phyloP scores from a whole-genome alignment of 495 filamentous ascomycete genomes.

The Trichoderma erinaceum region DNA sequence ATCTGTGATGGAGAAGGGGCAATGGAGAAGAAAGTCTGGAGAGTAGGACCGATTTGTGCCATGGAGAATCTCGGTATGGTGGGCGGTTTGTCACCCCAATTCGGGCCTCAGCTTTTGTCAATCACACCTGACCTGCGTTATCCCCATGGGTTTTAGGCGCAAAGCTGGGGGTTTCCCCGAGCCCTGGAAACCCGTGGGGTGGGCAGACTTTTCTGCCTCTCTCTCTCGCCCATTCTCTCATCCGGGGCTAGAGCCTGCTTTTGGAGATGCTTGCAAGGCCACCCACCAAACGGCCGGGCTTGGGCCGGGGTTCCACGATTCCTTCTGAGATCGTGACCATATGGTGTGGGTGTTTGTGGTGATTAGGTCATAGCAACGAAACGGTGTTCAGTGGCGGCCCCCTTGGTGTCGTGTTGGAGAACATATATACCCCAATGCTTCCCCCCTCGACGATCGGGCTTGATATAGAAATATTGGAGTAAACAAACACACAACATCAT shows the following conservation, averaged over 20 bases:
- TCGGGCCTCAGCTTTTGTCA: background rate
- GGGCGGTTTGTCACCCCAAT: slow-evolving; percentile 6
- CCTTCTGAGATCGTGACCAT: background rate
- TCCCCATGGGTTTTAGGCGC: background rate
- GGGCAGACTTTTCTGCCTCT: background rate
- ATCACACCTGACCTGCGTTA: background rate
- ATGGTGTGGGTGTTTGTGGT: background rate
- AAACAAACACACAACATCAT: background rate
- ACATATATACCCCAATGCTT: slow-evolving; percentile 3
- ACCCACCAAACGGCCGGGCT: slow-evolving; percentile 11
- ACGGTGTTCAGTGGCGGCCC: background rate
- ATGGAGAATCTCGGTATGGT: slow-evolving; percentile 8
- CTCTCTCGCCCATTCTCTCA: too few relatives aligned
- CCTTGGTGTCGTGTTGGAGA: background rate
- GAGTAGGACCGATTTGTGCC: slow-evolving; percentile 9
- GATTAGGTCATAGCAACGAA: background rate
- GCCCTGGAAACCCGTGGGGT: slow-evolving; percentile 3
- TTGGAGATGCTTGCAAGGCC: slow-evolving; percentile 3
- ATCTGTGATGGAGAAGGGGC: background rate
- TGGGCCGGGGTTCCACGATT: slow-evolving; percentile 4
- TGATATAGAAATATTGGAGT: background rate
- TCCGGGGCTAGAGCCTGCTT: slow-evolving; percentile 1
- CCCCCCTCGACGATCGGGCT: background rate
- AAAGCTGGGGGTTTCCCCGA: background rate
- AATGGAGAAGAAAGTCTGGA: slow-evolving; percentile 8